Percentiles rank a stretch among this genome's conserved stretches.
Conservation (phyloP, 108 stramenopile genomes). For the Aurantiochytrium sp. region DNA sequence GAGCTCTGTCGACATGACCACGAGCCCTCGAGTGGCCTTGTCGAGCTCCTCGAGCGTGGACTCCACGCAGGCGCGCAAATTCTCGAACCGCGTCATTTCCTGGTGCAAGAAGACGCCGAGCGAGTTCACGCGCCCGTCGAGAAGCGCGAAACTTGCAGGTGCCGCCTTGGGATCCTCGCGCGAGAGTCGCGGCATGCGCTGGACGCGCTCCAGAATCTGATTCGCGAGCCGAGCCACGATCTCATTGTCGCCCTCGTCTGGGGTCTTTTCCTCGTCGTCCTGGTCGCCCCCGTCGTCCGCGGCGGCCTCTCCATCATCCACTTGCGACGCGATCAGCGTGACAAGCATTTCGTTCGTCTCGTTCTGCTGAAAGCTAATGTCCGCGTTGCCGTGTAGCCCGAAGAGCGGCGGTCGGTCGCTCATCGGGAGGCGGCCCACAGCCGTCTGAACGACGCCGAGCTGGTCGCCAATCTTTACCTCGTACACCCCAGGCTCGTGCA, state of each 20-base stretch:
- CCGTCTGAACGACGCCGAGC: constrained; percentile 40
- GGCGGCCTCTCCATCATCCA: constrained; percentile 43
- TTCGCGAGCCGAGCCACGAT: constrained; percentile 40
- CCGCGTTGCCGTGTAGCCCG: constrained; percentile 54
- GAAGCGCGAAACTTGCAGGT: constrained; percentile 40
- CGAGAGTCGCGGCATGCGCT: constrained; percentile 34
- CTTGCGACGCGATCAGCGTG: constrained; percentile 40
- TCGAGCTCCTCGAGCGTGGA: constrained; percentile 44
- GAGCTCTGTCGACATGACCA: constrained; percentile 55
- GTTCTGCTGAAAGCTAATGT: constrained; percentile 58
- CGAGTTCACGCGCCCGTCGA: constrained; percentile 50
- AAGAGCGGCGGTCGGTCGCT: constrained; percentile 54
- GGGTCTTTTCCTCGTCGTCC: constrained; percentile 12
- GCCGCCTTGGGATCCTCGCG: constrained; percentile 30
- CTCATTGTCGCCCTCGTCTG: constrained; percentile 38
- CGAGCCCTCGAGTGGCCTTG: constrained; percentile 49
- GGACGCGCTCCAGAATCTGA: constrained; percentile 40
- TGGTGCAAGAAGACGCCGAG: constrained; percentile 54
- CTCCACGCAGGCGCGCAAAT: constrained; percentile 44
- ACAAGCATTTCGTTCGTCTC: constrained; percentile 40
- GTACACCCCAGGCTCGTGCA: constrained; percentile 50
- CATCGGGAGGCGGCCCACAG: constrained; percentile 40
- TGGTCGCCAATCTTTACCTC: constrained; percentile 45
- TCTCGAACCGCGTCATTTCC: constrained; percentile 55
- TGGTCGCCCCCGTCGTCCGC: background rate